These are phyloP conservation scores for Trypanosoma scelopori DNA, from an alignment of 208 protist species.

Conservation along the genomic window DNA sequence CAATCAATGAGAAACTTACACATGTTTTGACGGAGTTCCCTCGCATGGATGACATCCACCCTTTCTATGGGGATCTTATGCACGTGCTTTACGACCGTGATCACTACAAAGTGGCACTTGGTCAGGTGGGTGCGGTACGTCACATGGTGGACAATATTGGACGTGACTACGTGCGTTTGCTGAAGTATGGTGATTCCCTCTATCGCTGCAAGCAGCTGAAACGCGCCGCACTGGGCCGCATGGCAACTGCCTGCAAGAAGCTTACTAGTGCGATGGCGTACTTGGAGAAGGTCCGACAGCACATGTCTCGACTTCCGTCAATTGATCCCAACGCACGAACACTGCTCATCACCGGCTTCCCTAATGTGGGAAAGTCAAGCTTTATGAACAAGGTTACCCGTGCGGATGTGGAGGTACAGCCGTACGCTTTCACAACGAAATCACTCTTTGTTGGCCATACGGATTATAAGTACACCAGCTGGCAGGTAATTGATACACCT, in stretches of 20 bases:
- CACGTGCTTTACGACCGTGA: constrained; percentile 99
- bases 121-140: constrained; percentile 97
- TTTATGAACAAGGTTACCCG: constrained; percentile 99
- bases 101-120: constrained; percentile 99
- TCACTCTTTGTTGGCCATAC: constrained; percentile 99
- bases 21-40: constrained; percentile 97
- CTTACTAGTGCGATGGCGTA: constrained; percentile 95
- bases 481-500: constrained; percentile 99
- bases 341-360: constrained; percentile 98
- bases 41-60: constrained; percentile 99
- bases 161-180: constrained; percentile 97
- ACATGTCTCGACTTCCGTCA: constrained; percentile 98
- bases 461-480: constrained; percentile 98
- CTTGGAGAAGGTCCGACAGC: constrained; percentile 99
- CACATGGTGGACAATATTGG: constrained; percentile 98
- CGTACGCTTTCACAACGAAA: constrained; percentile 99
- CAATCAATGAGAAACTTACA: constrained; percentile 97
- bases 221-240: constrained; percentile 98
- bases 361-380: constrained; percentile 99
- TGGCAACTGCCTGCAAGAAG: constrained; percentile 98
- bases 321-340: constrained; percentile 99
- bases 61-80: constrained; percentile 99
- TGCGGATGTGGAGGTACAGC: constrained; percentile 99
- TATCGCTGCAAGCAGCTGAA: constrained; percentile 99
- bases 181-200: constrained; percentile 99